These are phyloP conservation scores for Microcyclospora pomicola DNA, from an alignment of 2,329 filamentous ascomycete genomes.

Conservation along the genomic window DNA sequence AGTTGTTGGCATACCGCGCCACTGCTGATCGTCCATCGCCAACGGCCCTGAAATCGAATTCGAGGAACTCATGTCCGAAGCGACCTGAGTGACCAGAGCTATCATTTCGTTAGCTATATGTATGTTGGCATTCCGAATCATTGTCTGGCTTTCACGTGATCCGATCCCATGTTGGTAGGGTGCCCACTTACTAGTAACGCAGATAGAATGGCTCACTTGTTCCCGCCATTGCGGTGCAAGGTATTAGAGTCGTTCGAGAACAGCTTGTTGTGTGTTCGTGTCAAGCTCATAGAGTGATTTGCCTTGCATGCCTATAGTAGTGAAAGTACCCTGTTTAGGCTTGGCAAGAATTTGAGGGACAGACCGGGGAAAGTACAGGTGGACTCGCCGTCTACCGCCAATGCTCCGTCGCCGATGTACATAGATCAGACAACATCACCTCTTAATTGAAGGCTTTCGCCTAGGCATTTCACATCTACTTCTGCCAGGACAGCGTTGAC, in stretches of 20 bases:
- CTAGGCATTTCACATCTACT: neutral
- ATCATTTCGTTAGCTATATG: too few species aligned
- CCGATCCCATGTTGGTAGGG: neutral
- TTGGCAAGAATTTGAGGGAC: too few species aligned
- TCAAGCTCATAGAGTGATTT: too few species aligned
- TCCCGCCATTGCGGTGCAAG: slow-evolving; percentile 31
- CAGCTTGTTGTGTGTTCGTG: slow-evolving; percentile 25
- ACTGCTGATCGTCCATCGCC: slow-evolving; percentile 88
- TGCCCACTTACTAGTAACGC: slow-evolving; percentile 74
- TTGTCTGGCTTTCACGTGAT: neutral
- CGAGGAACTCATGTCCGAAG: slow-evolving; percentile 95
- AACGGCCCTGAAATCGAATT: slow-evolving; percentile 90
- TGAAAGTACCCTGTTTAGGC: too few species aligned
- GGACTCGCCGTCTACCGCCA: neutral
- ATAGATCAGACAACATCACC: neutral
- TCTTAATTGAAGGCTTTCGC: neutral
- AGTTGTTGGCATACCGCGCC: slow-evolving; percentile 96
- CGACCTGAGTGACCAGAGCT: slow-evolving; percentile 96
- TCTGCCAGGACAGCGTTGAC: too few species aligned
- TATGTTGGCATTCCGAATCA: too few species aligned
- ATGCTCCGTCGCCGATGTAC: neutral
- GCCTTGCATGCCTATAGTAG: too few species aligned
- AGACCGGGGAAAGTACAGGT: too few species aligned
- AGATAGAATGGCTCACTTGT: slow-evolving; percentile 78
- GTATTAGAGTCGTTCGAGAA: too few species aligned